Base-by-base conservation (phyloP, 140 eudicot genomes). In the Bidens hawaiensis region DNA sequence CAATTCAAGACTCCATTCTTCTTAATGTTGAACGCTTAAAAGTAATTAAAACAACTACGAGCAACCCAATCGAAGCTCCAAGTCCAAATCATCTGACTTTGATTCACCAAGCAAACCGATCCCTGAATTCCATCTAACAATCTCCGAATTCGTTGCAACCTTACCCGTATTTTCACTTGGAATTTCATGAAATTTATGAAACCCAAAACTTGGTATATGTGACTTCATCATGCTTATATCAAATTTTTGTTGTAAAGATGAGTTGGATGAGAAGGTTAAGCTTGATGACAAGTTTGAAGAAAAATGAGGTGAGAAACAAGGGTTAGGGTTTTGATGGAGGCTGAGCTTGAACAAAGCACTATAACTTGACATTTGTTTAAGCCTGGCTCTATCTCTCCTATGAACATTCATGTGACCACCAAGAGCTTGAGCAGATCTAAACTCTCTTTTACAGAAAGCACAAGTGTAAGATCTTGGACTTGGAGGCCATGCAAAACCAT, bases 351-450 rank as follows among this genome's bases (percentile, higher is more conserved):
- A 61, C 15, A 68, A 66, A 47, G 19, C 0, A 19, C 5, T 74
- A 62, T 36, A 50, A 41, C 27, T 70, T 6, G 89, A 78, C 14
- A 85, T 78, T 31, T 70, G 84, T 59, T 89, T 68, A 28, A 81
- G 63, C 61, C 81, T 75, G 0, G 96, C 96, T 63, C 89, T 74
- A 54, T 88, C 94, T 67, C 89, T 84, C 62, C 96, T 71, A 60
- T 88, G 96, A 58, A 87, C 96, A 61, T 84, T 87, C 93, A 87
- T 87, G 80, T 87, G 95, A 53, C 95, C 95, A 6, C 95, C 94
- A 55, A 87, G 89, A 23, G 96, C 96, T 70, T 88, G 96, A 57
- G 96, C 96, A 50, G 96, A 88, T 79, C 87, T 82, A 55, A 88
- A 87, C 72, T 87, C 89, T 42, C 94, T 84, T 21, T 80, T 84